These are phyloP conservation scores for Sporisorium scitamineum DNA, from an alignment of 1,284 basidiomycete genomes.

Conservation along the genomic window DNA sequence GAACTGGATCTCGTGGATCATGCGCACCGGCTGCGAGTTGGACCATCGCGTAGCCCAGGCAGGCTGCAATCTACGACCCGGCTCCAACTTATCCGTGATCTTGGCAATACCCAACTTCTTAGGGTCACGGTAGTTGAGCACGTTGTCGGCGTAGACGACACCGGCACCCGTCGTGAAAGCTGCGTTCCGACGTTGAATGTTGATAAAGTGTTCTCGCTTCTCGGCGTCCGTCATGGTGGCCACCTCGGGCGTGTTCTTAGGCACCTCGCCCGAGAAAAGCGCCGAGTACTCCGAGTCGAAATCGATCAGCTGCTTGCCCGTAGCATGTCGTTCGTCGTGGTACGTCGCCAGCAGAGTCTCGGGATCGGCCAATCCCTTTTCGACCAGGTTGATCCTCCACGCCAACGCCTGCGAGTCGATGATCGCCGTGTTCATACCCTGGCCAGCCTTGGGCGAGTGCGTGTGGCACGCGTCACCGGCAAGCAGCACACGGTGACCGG, in stretches of 20 bases:
- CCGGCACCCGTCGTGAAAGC: slow-evolving; percentile 66
- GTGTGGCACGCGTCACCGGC: slow-evolving; percentile 71
- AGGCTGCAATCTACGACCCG: slow-evolving; percentile 56
- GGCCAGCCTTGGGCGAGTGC: slow-evolving; percentile 70
- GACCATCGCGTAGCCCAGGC: slow-evolving; percentile 76
- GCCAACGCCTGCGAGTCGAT: slow-evolving; percentile 70
- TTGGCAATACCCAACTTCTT: slow-evolving; percentile 50
- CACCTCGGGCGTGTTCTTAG: slow-evolving; percentile 61
- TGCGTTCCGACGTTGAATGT: slow-evolving; percentile 62
- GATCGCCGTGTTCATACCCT: slow-evolving; percentile 71
- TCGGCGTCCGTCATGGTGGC: slow-evolving; percentile 53
- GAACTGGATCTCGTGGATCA: slow-evolving; percentile 78
- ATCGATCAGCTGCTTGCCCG: slow-evolving; percentile 70
- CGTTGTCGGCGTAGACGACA: slow-evolving; percentile 59
- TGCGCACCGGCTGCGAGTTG: slow-evolving; percentile 75
- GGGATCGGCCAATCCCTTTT: slow-evolving; percentile 70
- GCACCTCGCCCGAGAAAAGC: slow-evolving; percentile 69
- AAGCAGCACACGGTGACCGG: slow-evolving; percentile 68
- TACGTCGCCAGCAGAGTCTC: slow-evolving; percentile 69
- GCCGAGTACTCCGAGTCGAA: slow-evolving; percentile 70
- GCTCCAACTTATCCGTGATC: slow-evolving; percentile 52
- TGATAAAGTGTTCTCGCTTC: slow-evolving; percentile 62
- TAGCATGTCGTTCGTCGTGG: slow-evolving; percentile 69
- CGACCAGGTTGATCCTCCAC: slow-evolving; percentile 71
- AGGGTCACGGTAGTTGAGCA: slow-evolving; percentile 61